A percentile compares a stretch with the other conserved stretches of the same genome.
Evolutionary conservation across 2,329 filamentous ascomycete genomes (phyloP).

Genomic region (Cladobotryum protrusum): DNA sequence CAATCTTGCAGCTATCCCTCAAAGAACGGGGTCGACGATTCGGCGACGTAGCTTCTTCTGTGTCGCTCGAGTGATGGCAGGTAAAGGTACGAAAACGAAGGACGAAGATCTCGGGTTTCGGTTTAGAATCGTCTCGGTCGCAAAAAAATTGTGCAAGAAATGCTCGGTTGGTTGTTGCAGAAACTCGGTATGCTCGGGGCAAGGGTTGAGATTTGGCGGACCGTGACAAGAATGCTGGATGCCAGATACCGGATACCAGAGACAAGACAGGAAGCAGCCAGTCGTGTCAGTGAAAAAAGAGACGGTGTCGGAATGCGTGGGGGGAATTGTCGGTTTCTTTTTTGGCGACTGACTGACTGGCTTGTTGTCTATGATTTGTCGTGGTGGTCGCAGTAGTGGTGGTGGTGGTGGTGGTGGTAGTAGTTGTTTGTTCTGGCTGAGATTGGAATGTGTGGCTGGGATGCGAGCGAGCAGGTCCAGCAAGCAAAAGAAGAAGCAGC

Average conservation of each 20-base stretch:
- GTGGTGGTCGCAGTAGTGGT: no score
- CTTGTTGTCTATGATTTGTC: no score
- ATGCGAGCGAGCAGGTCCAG: conserved; percentile 1
- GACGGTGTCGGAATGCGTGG: conserved; percentile 7
- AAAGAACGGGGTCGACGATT: no score
- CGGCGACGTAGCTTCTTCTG: no score
- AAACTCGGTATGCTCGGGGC: neutral
- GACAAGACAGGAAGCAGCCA: neutral
- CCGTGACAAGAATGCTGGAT: neutral
- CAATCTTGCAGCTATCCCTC: no score
- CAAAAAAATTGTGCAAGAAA: neutral
- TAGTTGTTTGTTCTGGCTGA: neutral
- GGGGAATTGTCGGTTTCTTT: neutral
- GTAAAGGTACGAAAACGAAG: no score
- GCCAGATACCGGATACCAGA: conserved; percentile 4
- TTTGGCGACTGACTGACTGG: neutral
- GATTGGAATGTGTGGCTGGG: conserved; percentile 13
- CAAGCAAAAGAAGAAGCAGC: neutral
- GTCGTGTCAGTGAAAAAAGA: neutral
- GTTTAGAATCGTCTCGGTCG: neutral
- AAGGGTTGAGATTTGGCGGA: neutral
- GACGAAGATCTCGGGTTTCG: no score
- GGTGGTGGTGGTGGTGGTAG: no score
- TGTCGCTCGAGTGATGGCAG: no score
- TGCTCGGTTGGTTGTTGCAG: neutral